Conservation (phyloP, 2,329 filamentous ascomycete genomes). For the Hymenoscyphus albidus region DNA sequence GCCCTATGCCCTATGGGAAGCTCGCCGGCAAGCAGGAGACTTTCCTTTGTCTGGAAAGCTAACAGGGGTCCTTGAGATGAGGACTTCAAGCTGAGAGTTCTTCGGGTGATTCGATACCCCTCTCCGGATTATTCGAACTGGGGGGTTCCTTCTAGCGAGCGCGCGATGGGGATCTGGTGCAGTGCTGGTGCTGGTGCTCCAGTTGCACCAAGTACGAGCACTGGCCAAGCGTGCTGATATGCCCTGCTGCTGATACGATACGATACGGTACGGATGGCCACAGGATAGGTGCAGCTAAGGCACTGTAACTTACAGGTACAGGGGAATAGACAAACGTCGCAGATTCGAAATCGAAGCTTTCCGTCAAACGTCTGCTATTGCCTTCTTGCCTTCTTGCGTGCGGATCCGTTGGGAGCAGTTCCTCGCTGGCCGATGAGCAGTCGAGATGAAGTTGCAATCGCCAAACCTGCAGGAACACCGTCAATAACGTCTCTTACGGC, state of each 20-base stretch:
- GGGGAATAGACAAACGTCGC: not conserved
- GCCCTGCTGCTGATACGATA: not conserved
- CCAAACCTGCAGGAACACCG: not conserved
- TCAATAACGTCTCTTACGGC: not conserved
- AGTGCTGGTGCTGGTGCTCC: not conserved
- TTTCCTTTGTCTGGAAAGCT: not conserved
- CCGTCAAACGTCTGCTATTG: not conserved
- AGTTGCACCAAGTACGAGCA: not conserved
- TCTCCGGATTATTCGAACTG: not conserved
- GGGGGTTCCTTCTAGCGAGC: not conserved
- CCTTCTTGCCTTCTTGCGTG: not conserved
- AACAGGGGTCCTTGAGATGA: not conserved
- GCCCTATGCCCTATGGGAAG: not conserved
- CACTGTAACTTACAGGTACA: too few species aligned
- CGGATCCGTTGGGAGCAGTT: not conserved
- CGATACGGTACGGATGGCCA: not conserved
- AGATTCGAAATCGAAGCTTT: not conserved
- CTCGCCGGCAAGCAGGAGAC: not conserved
- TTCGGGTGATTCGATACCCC: not conserved
- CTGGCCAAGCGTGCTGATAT: not conserved
- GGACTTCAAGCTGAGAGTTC: not conserved
- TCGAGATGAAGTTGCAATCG: not conserved
- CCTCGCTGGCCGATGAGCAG: not conserved
- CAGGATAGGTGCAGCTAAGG: not conserved
- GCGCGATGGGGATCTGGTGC: not conserved